These are phyloP conservation scores for Persicaria tinctoria DNA, from an alignment of 148 eudicot species.

Conservation along the genomic window DNA sequence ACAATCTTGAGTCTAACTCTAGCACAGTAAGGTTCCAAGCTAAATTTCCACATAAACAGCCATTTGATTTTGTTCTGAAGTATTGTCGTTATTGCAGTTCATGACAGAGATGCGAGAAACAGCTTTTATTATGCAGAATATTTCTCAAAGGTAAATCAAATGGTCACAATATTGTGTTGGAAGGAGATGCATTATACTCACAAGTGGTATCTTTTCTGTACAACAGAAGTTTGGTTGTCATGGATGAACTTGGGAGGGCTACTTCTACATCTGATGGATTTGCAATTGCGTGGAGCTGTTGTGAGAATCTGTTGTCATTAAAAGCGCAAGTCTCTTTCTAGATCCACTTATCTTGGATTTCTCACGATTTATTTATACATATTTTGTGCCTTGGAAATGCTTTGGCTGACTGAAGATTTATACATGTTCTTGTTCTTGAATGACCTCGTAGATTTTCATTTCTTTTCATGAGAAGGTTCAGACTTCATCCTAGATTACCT, in stretches of 20 bases:
- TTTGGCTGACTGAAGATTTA: not conserved
- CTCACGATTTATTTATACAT: not conserved
- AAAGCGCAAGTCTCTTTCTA: constrained; percentile 56
- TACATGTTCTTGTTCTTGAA: not conserved
- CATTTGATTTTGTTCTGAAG: not conserved
- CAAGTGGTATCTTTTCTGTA: constrained; percentile 5
- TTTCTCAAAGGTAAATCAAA: constrained; percentile 55
- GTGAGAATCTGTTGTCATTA: constrained; percentile 78
- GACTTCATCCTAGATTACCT: not conserved
- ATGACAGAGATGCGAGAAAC: constrained; percentile 99
- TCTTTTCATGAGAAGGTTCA: not conserved
- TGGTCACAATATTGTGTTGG: not conserved
- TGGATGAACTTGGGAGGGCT: constrained; percentile 99
- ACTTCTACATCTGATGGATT: constrained; percentile 97
- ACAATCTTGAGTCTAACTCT: constrained; percentile 92
- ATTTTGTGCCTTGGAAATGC: not conserved
- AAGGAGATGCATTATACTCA: constrained; percentile 5
- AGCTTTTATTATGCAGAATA: constrained; percentile 95
- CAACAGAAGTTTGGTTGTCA: constrained; percentile 83
- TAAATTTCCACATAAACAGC: not conserved
- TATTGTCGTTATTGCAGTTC: constrained; percentile 50
- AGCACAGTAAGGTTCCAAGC: constrained; percentile 61
- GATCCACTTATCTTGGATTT: constrained; percentile 5
- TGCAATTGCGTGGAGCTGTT: constrained; percentile 99
- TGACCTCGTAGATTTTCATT: not conserved